These are phyloP conservation scores for Thraustotheca clavata DNA, from an alignment of 352 stramenopile species.

Conservation along the genomic window DNA sequence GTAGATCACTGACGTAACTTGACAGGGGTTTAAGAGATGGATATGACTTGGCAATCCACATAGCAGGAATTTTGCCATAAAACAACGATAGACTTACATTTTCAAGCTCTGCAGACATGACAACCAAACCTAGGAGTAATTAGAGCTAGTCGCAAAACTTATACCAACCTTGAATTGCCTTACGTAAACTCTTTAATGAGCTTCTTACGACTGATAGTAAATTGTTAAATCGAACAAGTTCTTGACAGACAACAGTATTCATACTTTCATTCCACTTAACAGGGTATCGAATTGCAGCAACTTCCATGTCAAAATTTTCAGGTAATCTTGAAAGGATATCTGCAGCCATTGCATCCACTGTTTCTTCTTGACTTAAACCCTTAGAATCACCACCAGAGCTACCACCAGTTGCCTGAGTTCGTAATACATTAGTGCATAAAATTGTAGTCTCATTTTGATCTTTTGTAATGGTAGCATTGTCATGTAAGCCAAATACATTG, in stretches of 20 bases:
- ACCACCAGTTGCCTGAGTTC: conserved; percentile 80
- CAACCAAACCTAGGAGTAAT: conserved; percentile 42
- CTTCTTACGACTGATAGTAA: conserved; percentile 81
- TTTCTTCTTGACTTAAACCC: conserved; percentile 78
- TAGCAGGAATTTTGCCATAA: conserved; percentile 86
- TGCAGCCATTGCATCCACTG: conserved; percentile 77
- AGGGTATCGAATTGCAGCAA: conserved; percentile 86
- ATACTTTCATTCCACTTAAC: conserved; percentile 90
- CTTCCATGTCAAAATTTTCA: conserved; percentile 89
- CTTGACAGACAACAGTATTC: conserved; percentile 92
- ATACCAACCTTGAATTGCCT: conserved; percentile 75
- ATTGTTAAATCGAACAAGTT: conserved; percentile 92
- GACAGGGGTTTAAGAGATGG: conserved; percentile 89
- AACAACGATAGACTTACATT: conserved; percentile 88
- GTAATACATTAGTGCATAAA: conserved; percentile 88
- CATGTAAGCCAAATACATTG: conserved; percentile 90
- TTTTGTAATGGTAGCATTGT: conserved; percentile 93
- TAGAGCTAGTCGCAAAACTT: neutral
- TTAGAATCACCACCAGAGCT: conserved; percentile 30
- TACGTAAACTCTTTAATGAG: conserved; percentile 79
- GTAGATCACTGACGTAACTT: conserved; percentile 86
- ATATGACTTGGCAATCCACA: conserved; percentile 88
- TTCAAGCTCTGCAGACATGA: conserved; percentile 92
- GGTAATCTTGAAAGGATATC: conserved; percentile 84
- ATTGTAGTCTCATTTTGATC: conserved; percentile 92